Percentiles rank a stretch among this genome's conserved stretches.
phyloP scores from a whole-genome alignment of 2,329 filamentous ascomycete genomes.

The Pseudogymnoascus sp. region DNA sequence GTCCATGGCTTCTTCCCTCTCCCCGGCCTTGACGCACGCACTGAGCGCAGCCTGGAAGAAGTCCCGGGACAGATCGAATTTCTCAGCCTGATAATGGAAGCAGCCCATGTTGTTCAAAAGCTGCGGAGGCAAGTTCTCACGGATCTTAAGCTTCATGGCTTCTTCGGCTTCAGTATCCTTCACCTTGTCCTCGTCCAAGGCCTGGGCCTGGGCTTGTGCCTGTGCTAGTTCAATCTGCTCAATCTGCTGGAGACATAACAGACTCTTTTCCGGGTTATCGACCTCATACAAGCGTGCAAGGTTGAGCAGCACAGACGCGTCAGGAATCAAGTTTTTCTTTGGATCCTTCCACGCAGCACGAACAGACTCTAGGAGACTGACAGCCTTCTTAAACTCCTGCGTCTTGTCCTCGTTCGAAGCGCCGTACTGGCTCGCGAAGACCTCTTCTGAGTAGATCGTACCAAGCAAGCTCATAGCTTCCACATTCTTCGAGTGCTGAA shows the following conservation, averaged over 20 bases:
- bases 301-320: constrained; percentile 83
- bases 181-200: constrained; percentile 61
- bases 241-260: constrained; percentile 85
- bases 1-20: constrained; percentile 67
- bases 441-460: constrained; percentile 87
- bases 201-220: constrained; percentile 20
- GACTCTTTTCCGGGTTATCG: constrained; percentile 78
- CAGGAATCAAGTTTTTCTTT: constrained; percentile 72
- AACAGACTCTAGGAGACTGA: constrained; percentile 74
- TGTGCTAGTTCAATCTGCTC: constrained; percentile 82
- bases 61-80: constrained; percentile 68
- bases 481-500: constrained; percentile 71
- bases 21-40: constrained; percentile 73
- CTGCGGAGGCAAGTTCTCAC: constrained; percentile 77
- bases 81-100: constrained; percentile 85
- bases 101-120: constrained; percentile 96
- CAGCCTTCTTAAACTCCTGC: constrained; percentile 76
- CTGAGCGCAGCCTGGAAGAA: constrained; percentile 88
- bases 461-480: constrained; percentile 91
- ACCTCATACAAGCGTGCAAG: constrained; percentile 83
- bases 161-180: constrained; percentile 51
- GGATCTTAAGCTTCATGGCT: constrained; percentile 51
- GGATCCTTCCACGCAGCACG: constrained; percentile 86
- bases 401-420: constrained; percentile 80
- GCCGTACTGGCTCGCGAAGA: constrained; percentile 67